Base-by-base conservation (phyloP, 2,329 filamentous ascomycete species). In the Neopestalotiopsis sp. region DNA sequence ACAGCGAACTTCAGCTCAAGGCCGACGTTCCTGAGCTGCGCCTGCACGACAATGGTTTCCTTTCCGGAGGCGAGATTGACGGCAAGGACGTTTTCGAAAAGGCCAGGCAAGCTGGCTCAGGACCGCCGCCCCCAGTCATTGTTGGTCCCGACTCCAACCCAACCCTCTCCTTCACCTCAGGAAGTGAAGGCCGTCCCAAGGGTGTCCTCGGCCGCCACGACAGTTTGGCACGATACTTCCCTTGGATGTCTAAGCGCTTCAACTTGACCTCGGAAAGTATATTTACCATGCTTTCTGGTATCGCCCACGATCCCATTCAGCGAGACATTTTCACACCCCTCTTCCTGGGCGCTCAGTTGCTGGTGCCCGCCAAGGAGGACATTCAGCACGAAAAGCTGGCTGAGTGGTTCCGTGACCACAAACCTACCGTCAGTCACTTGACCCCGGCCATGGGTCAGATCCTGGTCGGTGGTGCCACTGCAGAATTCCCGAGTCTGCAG, bases 371-470 rank as follows among this genome's bases (percentile, higher is more conserved):
- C 12, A 88, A 88, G 68, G 94, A 97, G 71, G 90, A 94, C 74
- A 98, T 98, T 69, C 89, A 91, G 67, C 92, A 98, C 78, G 95
- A 97, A 81, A 90, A 86, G 74, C 84, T 98, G 14, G 91, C 91
- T 4, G 94, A 97, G 76, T 99, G 96, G 96, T 94, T 98, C 87
- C 85, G 86, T 66, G 88, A 91, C 66, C 88, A 92, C 76, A 83
- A 87, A 67, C 89, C 92, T 2, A 97, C 91, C 17, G 92, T 94
- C 24, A 94, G 92, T 13, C 96, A 98, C 80, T 83, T 98, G 52
- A 99, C 96, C 1, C 96, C 96, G 10, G 96, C 96, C 68, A 98
- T 98, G 95, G 95, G 95, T 67, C 94, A 98, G 75, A 96, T 98
- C 70, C 84, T 98, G 1, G 91, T 95, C n/a, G 95, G 94, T 58